Evolutionary conservation across 2,329 filamentous ascomycete genomes (phyloP).

Genomic region (Verruconis gallopava): DNA sequence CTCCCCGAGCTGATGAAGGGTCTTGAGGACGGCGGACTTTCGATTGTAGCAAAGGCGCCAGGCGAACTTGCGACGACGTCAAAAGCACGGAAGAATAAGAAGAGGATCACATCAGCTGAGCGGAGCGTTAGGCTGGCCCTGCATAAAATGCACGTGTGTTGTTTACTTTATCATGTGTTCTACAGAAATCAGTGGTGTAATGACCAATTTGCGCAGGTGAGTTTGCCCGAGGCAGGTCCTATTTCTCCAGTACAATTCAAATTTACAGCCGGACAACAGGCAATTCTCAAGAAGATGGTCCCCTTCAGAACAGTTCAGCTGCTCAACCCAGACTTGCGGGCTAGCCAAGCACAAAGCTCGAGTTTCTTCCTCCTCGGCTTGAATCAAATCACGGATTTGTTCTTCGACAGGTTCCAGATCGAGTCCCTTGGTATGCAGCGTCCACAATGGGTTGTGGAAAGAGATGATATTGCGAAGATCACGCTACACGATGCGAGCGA

Average conservation of each 20-base stretch:
- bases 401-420: conserved; percentile 56
- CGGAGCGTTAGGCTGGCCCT: conserved; percentile 53
- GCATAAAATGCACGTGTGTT: conserved; percentile 81
- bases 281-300: conserved; percentile 49
- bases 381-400: conserved; percentile 53
- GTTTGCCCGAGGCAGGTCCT: not conserved
- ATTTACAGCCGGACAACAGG: conserved; percentile 15
- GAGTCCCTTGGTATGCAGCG: conserved; percentile 57
- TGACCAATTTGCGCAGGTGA: conserved; percentile 51
- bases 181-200: conserved; percentile 85
- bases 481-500: conserved; percentile 51
- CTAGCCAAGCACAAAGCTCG: conserved; percentile 63
- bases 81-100: not conserved
- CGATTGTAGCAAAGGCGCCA: not conserved
- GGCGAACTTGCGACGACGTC: not conserved
- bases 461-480: conserved; percentile 39
- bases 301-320: conserved; percentile 51
- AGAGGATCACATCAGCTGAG: conserved; percentile 24
- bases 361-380: conserved; percentile 69
- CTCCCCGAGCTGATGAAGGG: not conserved
- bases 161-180: conserved; percentile 64
- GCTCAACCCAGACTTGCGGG: conserved; percentile 52
- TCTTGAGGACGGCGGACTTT: not conserved
- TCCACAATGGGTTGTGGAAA: conserved; percentile 42
- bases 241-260: not conserved